Base-by-base conservation (phyloP, 495 filamentous ascomycete species). In the Trichocladium uniseriatum region DNA sequence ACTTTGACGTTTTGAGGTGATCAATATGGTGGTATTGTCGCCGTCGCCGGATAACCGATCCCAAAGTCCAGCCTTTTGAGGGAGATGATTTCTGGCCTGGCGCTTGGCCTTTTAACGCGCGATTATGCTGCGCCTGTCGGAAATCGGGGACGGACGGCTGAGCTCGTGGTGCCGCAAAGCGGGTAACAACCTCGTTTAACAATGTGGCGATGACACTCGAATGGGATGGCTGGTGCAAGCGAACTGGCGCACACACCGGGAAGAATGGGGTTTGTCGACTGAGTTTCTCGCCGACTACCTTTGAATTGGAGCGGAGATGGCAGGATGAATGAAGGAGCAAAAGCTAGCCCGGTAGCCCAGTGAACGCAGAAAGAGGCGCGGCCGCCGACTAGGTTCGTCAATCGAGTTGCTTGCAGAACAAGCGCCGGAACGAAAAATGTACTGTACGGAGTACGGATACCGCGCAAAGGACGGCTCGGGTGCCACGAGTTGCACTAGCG, bases 81-180 rank as follows among this genome's bases (percentile, higher is more conserved):
- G n/a, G n/a, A n/a, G n/a, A n/a, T n/a, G n/a, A n/a, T 37, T 38
- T 43, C 38, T 39, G 38, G 18, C 32, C 43, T 44, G 57, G 54
- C 54, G 51, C 57, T 54, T 61, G 53, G 50, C 36, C 32, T 65
- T 69, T 69, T 49, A 56, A 71, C 69, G 69, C 69, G 69, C 69
- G 68, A 71, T 71, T 71, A 69, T 62, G 59, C 56, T 67, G 64
- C 64, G 66, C 64, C 62, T 67, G 65, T 59, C 57, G 58, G 62
- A 52, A 62, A 27, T 8, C 29, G 16, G 48, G n/a, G 37, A 19
- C 13, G 38, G 22, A 28, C n/a, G 28, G 36, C 46, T 37, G 38
- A 32, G 36, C 16, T 38, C 37, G 27, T 19, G 37, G 16, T 40
- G 37, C 45, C 37, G 44, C 44, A 35, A 22, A 2, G 35, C 35